Base-by-base conservation (phyloP, 352 stramenopile species). In the Globisporangium cylindrosporum region DNA sequence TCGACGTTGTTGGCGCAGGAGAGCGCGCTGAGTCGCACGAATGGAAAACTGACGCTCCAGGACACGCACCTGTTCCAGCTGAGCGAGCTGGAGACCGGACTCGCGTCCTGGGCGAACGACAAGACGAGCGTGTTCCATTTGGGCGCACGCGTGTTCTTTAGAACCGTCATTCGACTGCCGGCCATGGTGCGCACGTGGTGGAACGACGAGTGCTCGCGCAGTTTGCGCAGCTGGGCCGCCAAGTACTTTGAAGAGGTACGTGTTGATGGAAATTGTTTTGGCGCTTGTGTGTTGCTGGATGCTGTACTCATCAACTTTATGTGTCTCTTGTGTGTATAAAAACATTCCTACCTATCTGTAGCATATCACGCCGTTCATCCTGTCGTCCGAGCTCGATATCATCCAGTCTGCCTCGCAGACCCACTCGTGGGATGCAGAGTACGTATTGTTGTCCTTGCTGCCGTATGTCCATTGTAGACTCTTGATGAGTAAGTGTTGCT, bases 141-240 rank as follows among this genome's bases (percentile, higher is more conserved):
- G 32, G 82, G 72, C 0, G 88, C 82, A 32, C 80, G 73, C 20
- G 84, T 92, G 24, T 93, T 96, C 58, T 94, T 94, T 76, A 85
- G 84, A 36, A 96, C 88, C 20, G 86, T 92, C 7, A 65, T 93
- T 68, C 84, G 84, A 4, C 70, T 97, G 14, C 90, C 91, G 25
- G 86, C 90, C 8, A 93, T 97, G 76, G 89, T 95, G 58, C 88
- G 91, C 29, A 84, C 88, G 14, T 97, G 91, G 90, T 97, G 90
- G 90, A 95, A 95, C 41, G 90, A 97, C 59, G 85, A 94, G 25
- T 97, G 91, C 71, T 86, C 79, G 7, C 82, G 90, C 24, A 90
- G 82, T 27, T 74, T 90, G 14, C 82, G 86, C 54, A 92, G 80
- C 66, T 97, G 91, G 90, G 86, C 89, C 27, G 76, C 79, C 60